Percentiles rank a stretch among this genome's conserved stretches.
These are phyloP conservation scores for Stentor coeruleus DNA, from an alignment of 73 alveolate genomes.

Conservation along the genomic window DNA sequence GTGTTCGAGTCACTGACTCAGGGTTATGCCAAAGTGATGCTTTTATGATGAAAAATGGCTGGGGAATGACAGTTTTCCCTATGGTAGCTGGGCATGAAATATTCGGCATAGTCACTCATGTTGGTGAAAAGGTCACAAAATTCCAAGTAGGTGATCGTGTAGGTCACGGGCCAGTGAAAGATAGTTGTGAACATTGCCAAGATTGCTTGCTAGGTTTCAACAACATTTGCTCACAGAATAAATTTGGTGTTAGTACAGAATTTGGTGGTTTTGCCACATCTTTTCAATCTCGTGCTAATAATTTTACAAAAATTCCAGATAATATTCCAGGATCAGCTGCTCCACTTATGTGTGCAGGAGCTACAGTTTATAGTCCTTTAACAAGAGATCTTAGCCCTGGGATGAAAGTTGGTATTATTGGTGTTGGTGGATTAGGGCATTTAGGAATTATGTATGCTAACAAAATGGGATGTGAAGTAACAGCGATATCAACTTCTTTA, in stretches of 20 bases:
- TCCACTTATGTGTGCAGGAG: constrained; percentile 78
- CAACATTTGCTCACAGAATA: constrained; percentile 50
- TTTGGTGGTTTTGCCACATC: constrained; percentile 79
- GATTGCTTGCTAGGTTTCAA: constrained; percentile 48
- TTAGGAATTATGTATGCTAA: constrained; percentile 63
- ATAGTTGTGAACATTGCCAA: constrained; percentile 61
- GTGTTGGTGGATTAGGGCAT: constrained; percentile 82
- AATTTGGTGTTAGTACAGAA: constrained; percentile 39
- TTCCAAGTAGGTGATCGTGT: constrained; percentile 50
- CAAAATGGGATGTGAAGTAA: constrained; percentile 49
- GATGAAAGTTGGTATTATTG: constrained; percentile 58
- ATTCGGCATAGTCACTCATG: constrained; percentile 50
- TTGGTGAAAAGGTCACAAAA: constrained; percentile 47
- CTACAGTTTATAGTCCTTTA: constrained; percentile 64
- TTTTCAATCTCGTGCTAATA: constrained; percentile 58
- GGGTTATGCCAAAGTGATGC: constrained; percentile 73
- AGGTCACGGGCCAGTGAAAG: constrained; percentile 59
- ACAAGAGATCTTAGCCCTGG: constrained; percentile 54
- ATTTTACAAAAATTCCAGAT: constrained; percentile 53
- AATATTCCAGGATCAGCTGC: constrained; percentile 49
- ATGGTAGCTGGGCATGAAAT: constrained; percentile 80
- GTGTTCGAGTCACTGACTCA: constrained; percentile 51
- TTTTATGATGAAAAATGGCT: constrained; percentile 44
- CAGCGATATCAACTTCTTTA: constrained; percentile 61
- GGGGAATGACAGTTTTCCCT: constrained; percentile 60